A percentile compares a stretch with the other conserved stretches of the same genome.
Evolutionary conservation across 331 rosid species (phyloP).

Genomic region (Erythrophleum ivorense): DNA sequence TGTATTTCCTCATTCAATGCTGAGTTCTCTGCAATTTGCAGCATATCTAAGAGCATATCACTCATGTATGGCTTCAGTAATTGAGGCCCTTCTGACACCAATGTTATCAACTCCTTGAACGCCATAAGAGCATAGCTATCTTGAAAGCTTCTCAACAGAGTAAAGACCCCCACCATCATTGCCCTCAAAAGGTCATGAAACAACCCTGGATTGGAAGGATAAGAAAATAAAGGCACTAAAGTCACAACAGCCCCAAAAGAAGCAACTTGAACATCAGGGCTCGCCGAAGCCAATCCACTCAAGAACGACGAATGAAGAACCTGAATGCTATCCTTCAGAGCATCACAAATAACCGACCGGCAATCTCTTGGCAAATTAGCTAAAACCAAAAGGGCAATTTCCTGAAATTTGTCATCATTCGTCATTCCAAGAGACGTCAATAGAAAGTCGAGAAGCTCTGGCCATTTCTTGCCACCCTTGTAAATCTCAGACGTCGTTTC

Average conservation of each 20-base stretch:
- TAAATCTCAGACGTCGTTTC: constrained; percentile 36
- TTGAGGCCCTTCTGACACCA: constrained; percentile 36
- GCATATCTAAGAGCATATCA: constrained; percentile 49
- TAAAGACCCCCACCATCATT: constrained; percentile 45
- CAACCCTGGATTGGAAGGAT: background rate
- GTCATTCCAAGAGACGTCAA: background rate
- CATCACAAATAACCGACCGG: background rate
- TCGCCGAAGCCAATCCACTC: constrained; percentile 24
- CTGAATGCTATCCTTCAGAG: background rate
- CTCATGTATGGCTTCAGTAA: constrained; percentile 42
- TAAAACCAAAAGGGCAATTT: constrained; percentile 36
- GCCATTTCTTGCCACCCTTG: constrained; percentile 33
- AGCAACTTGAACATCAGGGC: constrained; percentile 36
- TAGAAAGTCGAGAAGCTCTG: constrained; percentile 36
- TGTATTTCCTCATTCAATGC: constrained; percentile 32
- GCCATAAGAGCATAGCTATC: constrained; percentile 37
- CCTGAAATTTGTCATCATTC: constrained; percentile 25
- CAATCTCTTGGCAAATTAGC: constrained; percentile 19
- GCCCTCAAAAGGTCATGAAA: constrained; percentile 51
- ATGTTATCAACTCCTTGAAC: constrained; percentile 34
- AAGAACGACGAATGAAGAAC: constrained; percentile 29
- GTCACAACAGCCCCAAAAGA: constrained; percentile 39
- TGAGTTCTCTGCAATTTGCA: constrained; percentile 49
- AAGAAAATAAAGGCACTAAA: constrained; percentile 36
- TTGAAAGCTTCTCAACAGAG: constrained; percentile 37